phyloP scores from a whole-genome alignment of 1,284 basidiomycete genomes.

The Malassezia equina region DNA sequence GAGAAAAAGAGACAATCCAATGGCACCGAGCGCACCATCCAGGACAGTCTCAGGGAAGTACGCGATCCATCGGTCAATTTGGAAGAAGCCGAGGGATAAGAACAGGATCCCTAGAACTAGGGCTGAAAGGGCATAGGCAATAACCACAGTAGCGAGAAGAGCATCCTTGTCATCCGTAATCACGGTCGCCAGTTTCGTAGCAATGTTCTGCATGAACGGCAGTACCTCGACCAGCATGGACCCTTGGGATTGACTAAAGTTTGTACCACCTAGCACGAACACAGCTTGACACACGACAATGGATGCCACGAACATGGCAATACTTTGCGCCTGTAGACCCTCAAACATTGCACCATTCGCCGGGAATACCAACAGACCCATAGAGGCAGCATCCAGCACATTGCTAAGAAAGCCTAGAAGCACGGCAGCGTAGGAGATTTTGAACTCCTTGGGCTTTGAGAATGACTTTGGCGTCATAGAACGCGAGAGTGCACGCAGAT shows the following conservation, averaged over 20 bases:
- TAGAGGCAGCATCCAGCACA: slow-evolving; percentile 7
- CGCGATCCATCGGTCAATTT: slow-evolving; percentile 5
- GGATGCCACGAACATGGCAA: slow-evolving; percentile 3
- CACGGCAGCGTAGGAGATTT: neutral
- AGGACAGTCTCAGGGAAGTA: slow-evolving; percentile 8
- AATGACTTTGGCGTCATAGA: neutral
- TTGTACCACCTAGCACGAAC: slow-evolving; percentile 3
- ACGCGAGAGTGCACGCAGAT: neutral
- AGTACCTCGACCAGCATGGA: slow-evolving; percentile 9
- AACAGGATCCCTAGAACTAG: neutral
- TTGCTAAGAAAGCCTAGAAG: neutral
- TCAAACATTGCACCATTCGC: slow-evolving; percentile 1
- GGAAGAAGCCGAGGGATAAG: slow-evolving; percentile 4
- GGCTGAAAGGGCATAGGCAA: neutral
- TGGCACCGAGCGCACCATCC: slow-evolving; percentile 8
- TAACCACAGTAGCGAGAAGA: neutral
- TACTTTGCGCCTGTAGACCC: slow-evolving; percentile 3
- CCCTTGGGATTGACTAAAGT: slow-evolving; percentile 5
- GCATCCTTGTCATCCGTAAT: slow-evolving; percentile 3
- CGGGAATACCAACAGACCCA: slow-evolving; percentile 7
- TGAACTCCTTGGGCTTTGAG: neutral
- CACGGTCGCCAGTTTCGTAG: neutral
- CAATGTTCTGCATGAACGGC: slow-evolving; percentile 9
- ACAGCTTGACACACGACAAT: slow-evolving; percentile 4
- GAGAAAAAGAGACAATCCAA: slow-evolving; percentile 4